Percentiles rank a stretch among this genome's conserved stretches.
These are phyloP conservation scores for Aspergillus sp. DNA, from an alignment of 2,329 filamentous ascomycete genomes.

Conservation along the genomic window DNA sequence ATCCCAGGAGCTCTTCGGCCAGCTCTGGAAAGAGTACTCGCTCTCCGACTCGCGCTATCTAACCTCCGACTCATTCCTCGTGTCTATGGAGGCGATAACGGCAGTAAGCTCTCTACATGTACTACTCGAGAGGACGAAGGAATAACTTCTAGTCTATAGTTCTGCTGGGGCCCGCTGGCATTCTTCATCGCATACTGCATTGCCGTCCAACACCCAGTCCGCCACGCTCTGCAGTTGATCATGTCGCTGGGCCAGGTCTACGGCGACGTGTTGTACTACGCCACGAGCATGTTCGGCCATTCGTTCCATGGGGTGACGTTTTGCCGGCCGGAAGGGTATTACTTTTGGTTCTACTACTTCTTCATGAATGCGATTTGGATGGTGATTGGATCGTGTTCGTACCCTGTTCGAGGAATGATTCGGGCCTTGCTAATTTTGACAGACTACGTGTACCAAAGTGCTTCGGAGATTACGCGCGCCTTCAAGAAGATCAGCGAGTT, in stretches of 20 bases:
- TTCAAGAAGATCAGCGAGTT: background rate
- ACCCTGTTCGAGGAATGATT: no score
- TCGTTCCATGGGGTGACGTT: constrained; percentile 47
- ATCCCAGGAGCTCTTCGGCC: constrained; percentile 68
- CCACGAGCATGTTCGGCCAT: constrained; percentile 54
- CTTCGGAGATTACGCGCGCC: background rate
- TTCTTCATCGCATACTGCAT: constrained; percentile 52
- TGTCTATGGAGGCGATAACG: constrained; percentile 80
- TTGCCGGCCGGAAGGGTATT: constrained; percentile 53
- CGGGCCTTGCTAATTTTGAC: background rate
- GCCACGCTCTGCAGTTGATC: constrained; percentile 52
- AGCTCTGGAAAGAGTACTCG: constrained; percentile 88
- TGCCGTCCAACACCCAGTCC: constrained; percentile 48
- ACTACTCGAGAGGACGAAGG: background rate
- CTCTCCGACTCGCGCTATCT: constrained; percentile 82
- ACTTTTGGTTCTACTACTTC: constrained; percentile 59
- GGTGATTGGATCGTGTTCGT: constrained; percentile 46
- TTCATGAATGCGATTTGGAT: constrained; percentile 59
- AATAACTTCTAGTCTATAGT: constrained; percentile 26
- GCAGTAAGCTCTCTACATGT: constrained; percentile 51
- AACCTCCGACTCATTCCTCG: constrained; percentile 72
- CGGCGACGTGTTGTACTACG: constrained; percentile 57
- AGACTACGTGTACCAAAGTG: background rate
- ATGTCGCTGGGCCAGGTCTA: constrained; percentile 57
- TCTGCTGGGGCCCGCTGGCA: constrained; percentile 55